Base-by-base conservation (phyloP, 371 early-diverging fungal genomes). In the Mortierella polycephala region DNA sequence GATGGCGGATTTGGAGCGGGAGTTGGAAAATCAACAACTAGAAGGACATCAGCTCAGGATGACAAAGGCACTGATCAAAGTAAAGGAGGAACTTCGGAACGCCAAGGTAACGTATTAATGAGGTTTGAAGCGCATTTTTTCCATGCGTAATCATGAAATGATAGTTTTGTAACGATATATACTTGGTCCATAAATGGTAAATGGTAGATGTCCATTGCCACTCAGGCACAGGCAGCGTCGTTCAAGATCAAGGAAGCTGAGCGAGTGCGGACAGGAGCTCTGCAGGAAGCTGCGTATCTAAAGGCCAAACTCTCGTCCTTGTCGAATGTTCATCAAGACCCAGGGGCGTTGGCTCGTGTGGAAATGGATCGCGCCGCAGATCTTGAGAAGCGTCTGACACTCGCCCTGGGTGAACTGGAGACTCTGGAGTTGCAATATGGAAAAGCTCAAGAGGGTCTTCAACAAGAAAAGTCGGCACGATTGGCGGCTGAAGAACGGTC, bases 251-350 rank as follows among this genome's bases (percentile, higher is more conserved):
- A 58, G 14, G 85, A 87, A 41, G 86, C 87, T 0, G 89, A 89
- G 62, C 82, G 85, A n/a, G 75, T 86, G 72, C 82, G 87, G 39
- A 85, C 87, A 0, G 87, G 86, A 14, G 89, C 89, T 0, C 72
- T 89, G 37, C 87, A 89, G 64, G 89, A 89, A 45, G 87, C 89
- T 1, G 89, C 87, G 1, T 89, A 89, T 51, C 83, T 87, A 59
- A 87, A 87, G 64, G 84, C 85, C 16, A 89, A 89, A 77, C 75
- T 63, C 45, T 83, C 57, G 55, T 83, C 74, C 37, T 75, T 57
- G 70, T 61, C 63, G 61, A 84, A 61, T 58, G 69, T 67, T 14
- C 75, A 79, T 30, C 75, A 77, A 66, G 72, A 77, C 49, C 72
- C 77, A 50, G 69, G 68, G 7, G 85, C 84, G 0, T 64, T 87